Evolutionary conservation across 257 asterid genomes (phyloP), one percentile per base, ranked within the genome.

Genomic region (Solanum arcanum): DNA sequence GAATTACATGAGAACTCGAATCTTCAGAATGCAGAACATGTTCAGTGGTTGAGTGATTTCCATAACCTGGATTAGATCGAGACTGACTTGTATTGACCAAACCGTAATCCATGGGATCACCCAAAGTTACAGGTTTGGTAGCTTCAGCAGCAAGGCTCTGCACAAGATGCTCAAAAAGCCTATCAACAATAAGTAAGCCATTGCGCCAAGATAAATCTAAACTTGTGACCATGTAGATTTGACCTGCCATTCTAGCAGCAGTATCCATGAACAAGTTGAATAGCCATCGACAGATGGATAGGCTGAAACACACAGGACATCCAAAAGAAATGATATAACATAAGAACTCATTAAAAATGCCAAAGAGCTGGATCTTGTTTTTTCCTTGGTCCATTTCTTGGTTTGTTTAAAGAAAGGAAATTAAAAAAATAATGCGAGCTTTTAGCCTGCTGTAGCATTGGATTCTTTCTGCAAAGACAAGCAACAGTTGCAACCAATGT

Each of bases 41-140:
- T 6, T 72, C 73, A 10, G 35, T 56, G n/a, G 23, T 72, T 20
- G 81, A 12, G 44, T 15, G 29, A 56, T 42, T 64, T 29, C 27
- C 78, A 7, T 29, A 42, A 35, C 13, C 39, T 23, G 68, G 49
- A 21, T 66, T 62, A 23, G 86, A 29, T 42, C 21, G 70, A 21
- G 68, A 25, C 35, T 12, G 46, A 25, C 41, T 62, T 73, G 14
- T 37, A 27, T 84, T 27, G 9, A 16, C 42, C 33, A 52, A 21
- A 27, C 88, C 15, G 29, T 70, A n/a, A 52, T 25, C 6, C 41
- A 12, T 44, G 15, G 75, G 42, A 49, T 83, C 46, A 10, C 91
- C 91, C 49, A 90, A 82, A 59, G 80, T 83, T 70, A 86, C 88
- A 3, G 90, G 86, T 77, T 89, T 87, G 46, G 41, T 64, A 44